A percentile compares a stretch with the other conserved stretches of the same genome.
Conservation (phyloP, 108 stramenopile genomes). For the Fragilariopsis cylindrus region DNA sequence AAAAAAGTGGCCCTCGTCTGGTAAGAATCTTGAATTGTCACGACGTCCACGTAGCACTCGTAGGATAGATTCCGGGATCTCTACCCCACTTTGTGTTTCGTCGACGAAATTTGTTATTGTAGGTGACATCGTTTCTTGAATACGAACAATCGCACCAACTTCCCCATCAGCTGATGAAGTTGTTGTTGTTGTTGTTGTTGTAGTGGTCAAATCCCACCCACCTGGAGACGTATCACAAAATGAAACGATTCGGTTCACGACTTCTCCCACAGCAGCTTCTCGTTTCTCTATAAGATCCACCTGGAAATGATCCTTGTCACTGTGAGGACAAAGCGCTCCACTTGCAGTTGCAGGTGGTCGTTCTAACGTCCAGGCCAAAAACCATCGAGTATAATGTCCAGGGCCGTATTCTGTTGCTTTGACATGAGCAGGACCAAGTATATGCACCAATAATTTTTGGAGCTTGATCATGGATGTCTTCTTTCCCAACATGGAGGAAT, state of each 20-base stretch:
- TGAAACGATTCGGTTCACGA: conserved; percentile 36
- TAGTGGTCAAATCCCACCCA: conserved; percentile 28
- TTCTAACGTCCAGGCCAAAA: conserved; percentile 88
- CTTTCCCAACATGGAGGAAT: conserved; percentile 83
- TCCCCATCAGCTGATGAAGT: not conserved
- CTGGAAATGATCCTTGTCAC: conserved; percentile 15
- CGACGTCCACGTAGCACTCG: conserved; percentile 6
- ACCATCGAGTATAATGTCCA: conserved; percentile 88
- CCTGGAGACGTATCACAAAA: conserved; percentile 39
- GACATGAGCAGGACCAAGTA: conserved; percentile 69
- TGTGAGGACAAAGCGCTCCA: not conserved
- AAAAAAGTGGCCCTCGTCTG: conserved; percentile 61
- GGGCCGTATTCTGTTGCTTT: conserved; percentile 81
- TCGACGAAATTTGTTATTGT: conserved; percentile 24
- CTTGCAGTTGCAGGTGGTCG: conserved; percentile 29
- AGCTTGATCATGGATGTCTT: conserved; percentile 50
- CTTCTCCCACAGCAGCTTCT: conserved; percentile 15
- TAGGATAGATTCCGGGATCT: conserved; percentile 17
- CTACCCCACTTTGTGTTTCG: conserved; percentile 17
- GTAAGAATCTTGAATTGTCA: conserved; percentile 33
- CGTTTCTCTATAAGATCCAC: not conserved
- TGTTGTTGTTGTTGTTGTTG: not conserved
- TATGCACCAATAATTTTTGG: conserved; percentile 47
- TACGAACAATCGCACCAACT: not conserved
- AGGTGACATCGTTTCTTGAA: conserved; percentile 23